A percentile compares a stretch with the other conserved stretches of the same genome.
These are phyloP conservation scores for Glonium stellatum DNA, from an alignment of 495 filamentous ascomycete species.

Conservation along the genomic window DNA sequence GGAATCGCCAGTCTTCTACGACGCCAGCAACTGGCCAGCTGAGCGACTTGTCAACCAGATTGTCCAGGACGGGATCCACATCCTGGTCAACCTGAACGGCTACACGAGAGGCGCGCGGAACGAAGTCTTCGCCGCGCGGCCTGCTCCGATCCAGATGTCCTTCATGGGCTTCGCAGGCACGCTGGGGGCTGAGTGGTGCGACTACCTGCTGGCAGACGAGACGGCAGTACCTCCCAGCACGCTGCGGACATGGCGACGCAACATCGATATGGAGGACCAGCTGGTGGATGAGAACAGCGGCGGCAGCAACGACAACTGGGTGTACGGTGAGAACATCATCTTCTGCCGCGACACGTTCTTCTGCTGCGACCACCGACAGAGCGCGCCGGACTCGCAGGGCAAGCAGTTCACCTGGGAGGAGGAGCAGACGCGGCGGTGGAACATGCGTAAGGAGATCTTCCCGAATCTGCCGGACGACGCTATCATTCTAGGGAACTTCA, in stretches of 20 bases:
- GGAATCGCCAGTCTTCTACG: constrained; percentile 86
- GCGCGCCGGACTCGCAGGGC: constrained; percentile 68
- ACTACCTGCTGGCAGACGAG: constrained; percentile 88
- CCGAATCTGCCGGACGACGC: constrained; percentile 73
- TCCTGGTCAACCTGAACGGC: constrained; percentile 93
- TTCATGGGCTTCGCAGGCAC: constrained; percentile 99
- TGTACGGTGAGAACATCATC: constrained; percentile 96
- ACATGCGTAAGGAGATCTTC: constrained; percentile 92
- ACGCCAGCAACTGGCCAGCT: constrained; percentile 79
- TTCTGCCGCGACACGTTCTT: constrained; percentile 96
- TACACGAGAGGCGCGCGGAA: constrained; percentile 97
- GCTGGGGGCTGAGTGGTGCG: constrained; percentile 95
- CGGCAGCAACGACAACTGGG: constrained; percentile 65
- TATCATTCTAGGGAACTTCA: constrained; percentile 96
- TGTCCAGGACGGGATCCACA: constrained; percentile 87
- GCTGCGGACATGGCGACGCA: constrained; percentile 68
- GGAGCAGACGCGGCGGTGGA: constrained; percentile 78
- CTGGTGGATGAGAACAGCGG: constrained; percentile 61
- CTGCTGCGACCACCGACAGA: constrained; percentile 95
- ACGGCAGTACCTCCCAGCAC: constrained; percentile 80
- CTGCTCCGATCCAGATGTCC: constrained; percentile 96
- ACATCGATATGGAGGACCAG: constrained; percentile 64
- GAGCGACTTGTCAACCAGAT: constrained; percentile 86
- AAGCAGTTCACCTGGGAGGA: constrained; percentile 68
- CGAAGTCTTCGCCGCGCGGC: constrained; percentile 91